A percentile compares a stretch with the other conserved stretches of the same genome.
Evolutionary conservation across 441 rosid species (phyloP).

Genomic region (Eugenia klotzschiana): DNA sequence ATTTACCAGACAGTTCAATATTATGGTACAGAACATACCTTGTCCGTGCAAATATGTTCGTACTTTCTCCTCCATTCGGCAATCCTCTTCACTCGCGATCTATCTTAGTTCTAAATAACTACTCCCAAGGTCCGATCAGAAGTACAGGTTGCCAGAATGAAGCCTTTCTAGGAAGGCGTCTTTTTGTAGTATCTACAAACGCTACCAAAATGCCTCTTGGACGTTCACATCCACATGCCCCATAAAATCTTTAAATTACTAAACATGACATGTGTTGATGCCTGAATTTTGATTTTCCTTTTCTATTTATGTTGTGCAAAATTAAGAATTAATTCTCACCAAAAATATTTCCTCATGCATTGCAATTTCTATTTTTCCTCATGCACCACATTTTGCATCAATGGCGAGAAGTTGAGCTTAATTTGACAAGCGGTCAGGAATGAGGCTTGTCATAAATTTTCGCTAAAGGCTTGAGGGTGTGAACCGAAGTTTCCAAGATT

Average conservation of each 20-base stretch:
- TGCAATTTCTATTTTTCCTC: no score
- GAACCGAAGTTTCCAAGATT: no score
- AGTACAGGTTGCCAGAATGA: background rate
- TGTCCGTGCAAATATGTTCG: background rate
- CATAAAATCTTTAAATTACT: background rate
- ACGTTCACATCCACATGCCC: background rate
- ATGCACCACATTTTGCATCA: no score
- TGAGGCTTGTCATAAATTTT: no score
- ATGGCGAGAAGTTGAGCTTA: no score
- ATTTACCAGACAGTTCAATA: background rate
- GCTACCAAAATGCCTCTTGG: background rate
- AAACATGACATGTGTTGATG: no score
- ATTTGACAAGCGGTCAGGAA: no score
- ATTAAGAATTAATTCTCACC: no score
- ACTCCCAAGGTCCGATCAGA: background rate
- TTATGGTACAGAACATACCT: background rate
- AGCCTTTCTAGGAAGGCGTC: background rate
- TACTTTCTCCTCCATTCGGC: background rate
- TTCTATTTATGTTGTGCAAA: no score
- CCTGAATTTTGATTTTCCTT: no score
- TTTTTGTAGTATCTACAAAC: background rate
- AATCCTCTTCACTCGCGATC: background rate
- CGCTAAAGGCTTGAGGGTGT: no score
- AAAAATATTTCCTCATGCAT: no score
- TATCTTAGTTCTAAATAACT: background rate